Evolutionary conservation across 805 yeast genomes (phyloP).

Genomic region (Sugiyamaella mastotermitis): DNA sequence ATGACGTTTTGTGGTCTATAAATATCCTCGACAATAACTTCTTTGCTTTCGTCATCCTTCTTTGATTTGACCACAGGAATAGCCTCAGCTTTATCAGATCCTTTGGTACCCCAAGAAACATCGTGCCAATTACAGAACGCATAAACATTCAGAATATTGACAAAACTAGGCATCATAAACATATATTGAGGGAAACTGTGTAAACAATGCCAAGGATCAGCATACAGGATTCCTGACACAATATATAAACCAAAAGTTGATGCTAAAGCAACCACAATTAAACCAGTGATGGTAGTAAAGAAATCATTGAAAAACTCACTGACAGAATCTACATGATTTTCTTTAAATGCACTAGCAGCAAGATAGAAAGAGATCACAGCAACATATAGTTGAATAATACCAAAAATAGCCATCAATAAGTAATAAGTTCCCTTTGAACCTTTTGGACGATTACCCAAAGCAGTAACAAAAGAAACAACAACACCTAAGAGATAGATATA

Average conservation of each 20-base stretch:
- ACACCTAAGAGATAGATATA: conserved; percentile 54
- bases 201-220: conserved; percentile 64
- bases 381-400: conserved; percentile 54
- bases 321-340: conserved; percentile 26
- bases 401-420: conserved; percentile 49
- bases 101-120: conserved; percentile 73
- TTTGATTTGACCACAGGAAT: conserved; percentile 46
- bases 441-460: conserved; percentile 60
- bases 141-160: conserved; percentile 51
- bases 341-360: conserved; percentile 46
- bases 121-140: conserved; percentile 70
- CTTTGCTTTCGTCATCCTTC: conserved; percentile 47
- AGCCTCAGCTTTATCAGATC: conserved; percentile 47
- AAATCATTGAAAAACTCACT: conserved; percentile 28
- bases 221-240: conserved; percentile 50
- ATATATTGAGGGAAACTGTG: conserved; percentile 41
- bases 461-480: conserved; percentile 53
- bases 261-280: conserved; percentile 53
- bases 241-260: conserved; percentile 60
- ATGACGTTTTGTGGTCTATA: conserved; percentile 46
- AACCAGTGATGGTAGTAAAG: conserved; percentile 41
- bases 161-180: conserved; percentile 32
- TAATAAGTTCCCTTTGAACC: conserved; percentile 52
- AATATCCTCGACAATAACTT: conserved; percentile 45
- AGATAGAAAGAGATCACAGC: conserved; percentile 52